Percentiles rank a stretch among this genome's conserved stretches.
These are phyloP conservation scores for Carex sylvatica DNA, from an alignment of 202 grass and related monocot species.

Conservation along the genomic window DNA sequence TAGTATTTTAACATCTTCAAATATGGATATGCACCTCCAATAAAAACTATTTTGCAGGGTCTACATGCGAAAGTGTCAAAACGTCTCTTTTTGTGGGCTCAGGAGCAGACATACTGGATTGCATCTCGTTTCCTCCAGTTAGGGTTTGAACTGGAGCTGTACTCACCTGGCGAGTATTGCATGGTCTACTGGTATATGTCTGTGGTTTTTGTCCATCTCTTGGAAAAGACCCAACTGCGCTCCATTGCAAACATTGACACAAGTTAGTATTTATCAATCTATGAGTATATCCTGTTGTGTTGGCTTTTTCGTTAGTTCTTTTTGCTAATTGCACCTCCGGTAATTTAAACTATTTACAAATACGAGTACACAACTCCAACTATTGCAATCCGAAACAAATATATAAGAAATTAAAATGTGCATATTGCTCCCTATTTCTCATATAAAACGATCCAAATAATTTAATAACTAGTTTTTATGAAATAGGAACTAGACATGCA, in stretches of 20 bases:
- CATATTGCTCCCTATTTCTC: not conserved
- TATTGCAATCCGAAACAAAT: not conserved
- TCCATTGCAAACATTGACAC: slow-evolving; percentile 63
- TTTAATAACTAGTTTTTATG: slow-evolving; percentile 1
- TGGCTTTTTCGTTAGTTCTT: not conserved
- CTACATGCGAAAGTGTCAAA: slow-evolving; percentile 90
- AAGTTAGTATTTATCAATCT: slow-evolving; percentile 39
- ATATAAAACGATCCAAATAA: not conserved
- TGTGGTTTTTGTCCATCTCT: slow-evolving; percentile 62
- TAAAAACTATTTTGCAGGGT: slow-evolving; percentile 41
- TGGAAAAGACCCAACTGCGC: slow-evolving; percentile 79
- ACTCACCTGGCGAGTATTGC: slow-evolving; percentile 73
- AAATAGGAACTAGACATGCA: not conserved
- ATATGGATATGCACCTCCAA: slow-evolving; percentile 1
- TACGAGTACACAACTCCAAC: not conserved
- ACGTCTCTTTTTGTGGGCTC: slow-evolving; percentile 82
- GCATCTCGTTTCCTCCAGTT: slow-evolving; percentile 89
- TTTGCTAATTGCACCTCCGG: not conserved
- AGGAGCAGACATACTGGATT: slow-evolving; percentile 83
- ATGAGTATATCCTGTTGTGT: slow-evolving; percentile 5
- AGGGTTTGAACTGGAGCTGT: slow-evolving; percentile 92
- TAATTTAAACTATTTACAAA: not conserved
- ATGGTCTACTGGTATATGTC: slow-evolving; percentile 99
- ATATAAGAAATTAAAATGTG: not conserved
- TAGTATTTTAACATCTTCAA: not conserved